phyloP scores from a whole-genome alignment of 768 basidiomycete genomes.

The Termitomyces sp. region DNA sequence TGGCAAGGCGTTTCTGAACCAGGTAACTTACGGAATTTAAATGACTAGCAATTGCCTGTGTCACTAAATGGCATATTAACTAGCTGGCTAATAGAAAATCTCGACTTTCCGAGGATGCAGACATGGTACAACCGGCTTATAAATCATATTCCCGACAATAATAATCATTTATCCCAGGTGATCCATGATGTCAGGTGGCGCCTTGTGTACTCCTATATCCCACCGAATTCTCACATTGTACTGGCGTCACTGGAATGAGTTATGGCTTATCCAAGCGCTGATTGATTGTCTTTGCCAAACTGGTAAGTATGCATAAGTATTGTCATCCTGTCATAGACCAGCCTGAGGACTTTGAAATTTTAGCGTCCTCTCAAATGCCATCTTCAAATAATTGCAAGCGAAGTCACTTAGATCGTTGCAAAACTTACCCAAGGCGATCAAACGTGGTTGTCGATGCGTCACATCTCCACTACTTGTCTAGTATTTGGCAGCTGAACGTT shows the following conservation, averaged over 20 bases:
- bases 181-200: conserved; percentile 2
- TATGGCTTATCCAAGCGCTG: neutral
- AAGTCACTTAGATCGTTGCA: too few species aligned
- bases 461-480: too few species aligned
- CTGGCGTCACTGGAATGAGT: conserved; percentile 8
- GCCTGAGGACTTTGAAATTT: neutral
- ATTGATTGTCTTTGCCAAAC: neutral
- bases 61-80: neutral
- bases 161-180: conserved; percentile 1
- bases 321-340: neutral
- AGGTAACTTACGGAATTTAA: conserved; percentile 18
- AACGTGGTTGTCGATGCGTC: too few species aligned
- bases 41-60: neutral
- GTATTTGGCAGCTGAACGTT: too few species aligned
- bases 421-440: too few species aligned
- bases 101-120: neutral
- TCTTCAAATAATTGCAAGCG: too few species aligned
- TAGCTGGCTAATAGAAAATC: neutral
- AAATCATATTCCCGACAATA: neutral
- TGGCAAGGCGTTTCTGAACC: conserved; percentile 24
- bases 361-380: neutral
- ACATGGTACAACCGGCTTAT: neutral
- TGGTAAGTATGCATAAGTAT: neutral
- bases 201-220: conserved; percentile 11
- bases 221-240: conserved; percentile 12